Conservation (phyloP, 2,329 filamentous ascomycete species). For the Cladosporium austrohemisphaericum region DNA sequence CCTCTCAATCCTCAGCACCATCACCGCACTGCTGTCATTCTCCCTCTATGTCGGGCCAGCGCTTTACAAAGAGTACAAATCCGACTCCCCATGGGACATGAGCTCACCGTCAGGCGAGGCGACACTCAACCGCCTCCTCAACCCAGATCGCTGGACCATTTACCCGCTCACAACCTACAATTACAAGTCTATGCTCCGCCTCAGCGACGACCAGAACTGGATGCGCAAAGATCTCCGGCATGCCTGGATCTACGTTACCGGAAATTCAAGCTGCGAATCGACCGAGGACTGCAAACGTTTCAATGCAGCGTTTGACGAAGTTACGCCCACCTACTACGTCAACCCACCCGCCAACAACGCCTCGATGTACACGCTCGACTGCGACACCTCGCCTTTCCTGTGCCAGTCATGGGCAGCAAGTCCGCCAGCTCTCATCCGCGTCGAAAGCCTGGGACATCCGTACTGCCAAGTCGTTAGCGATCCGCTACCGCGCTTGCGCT, state of each 20-base stretch:
- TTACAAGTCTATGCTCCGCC: conserved; percentile 6
- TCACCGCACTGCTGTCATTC: conserved; percentile 1
- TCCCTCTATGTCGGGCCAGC: conserved; percentile 8
- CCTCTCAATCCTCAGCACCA: conserved; percentile 8
- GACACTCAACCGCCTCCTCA: not conserved
- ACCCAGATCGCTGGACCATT: not conserved
- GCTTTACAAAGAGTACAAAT: conserved; percentile 11
- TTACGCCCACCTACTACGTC: not conserved
- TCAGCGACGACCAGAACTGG: conserved; percentile 4
- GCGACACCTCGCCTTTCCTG: conserved; percentile 9
- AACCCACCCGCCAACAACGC: conserved; percentile 8
- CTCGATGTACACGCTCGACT: conserved; percentile 9
- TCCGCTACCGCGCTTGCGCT: not conserved
- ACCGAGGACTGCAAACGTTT: conserved; percentile 4
- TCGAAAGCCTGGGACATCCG: conserved; percentile 5
- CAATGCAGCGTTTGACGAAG: conserved; percentile 7
- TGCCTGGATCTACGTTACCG: conserved; percentile 8
- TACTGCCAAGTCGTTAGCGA: conserved; percentile 1
- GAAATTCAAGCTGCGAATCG: not conserved
- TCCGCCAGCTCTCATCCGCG: not conserved
- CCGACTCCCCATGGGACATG: not conserved
- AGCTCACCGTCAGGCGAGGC: not conserved
- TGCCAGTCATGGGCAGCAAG: conserved; percentile 1
- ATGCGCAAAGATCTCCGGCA: conserved; percentile 9
- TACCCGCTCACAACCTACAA: conserved; percentile 6